phyloP scores from a whole-genome alignment of 768 basidiomycete species.

The Galerina sulciceps region DNA sequence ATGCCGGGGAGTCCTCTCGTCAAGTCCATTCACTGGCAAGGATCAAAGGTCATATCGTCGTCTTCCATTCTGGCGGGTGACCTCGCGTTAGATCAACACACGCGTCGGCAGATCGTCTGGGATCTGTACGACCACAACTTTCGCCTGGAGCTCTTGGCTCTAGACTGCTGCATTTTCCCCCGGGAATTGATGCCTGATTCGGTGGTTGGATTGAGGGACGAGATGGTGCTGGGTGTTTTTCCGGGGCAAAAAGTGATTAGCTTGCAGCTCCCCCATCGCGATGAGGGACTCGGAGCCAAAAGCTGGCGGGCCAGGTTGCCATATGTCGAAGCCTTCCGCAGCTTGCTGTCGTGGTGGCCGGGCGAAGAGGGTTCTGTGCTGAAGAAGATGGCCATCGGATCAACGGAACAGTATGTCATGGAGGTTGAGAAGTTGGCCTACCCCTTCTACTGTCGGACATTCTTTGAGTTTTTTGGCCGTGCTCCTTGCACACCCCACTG shows the following conservation, averaged over 20 bases:
- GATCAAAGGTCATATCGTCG: background rate
- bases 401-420: background rate
- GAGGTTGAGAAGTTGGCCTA: slow-evolving; percentile 4
- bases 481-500: slow-evolving; percentile 4
- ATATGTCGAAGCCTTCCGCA: slow-evolving; percentile 11
- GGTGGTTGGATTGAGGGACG: background rate
- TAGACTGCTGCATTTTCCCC: slow-evolving; percentile 10
- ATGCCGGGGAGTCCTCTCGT: background rate
- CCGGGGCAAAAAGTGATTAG: background rate
- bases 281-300: slow-evolving; percentile 5
- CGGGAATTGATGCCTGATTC: background rate
- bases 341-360: background rate
- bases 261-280: background rate
- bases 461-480: slow-evolving; percentile 7
- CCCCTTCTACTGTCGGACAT: slow-evolving; percentile 13
- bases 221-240: slow-evolving; percentile 1
- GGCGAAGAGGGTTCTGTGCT: background rate
- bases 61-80: background rate
- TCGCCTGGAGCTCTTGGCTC: slow-evolving; percentile 10
- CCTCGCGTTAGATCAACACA: background rate
- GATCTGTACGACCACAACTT: slow-evolving; percentile 19
- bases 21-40: background rate
- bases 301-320: background rate
- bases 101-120: slow-evolving; percentile 13
- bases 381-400: background rate